A percentile compares a stretch with the other conserved stretches of the same genome.
These are phyloP conservation scores for Gyromitra esculenta DNA, from an alignment of 2,329 filamentous ascomycete species.

Conservation along the genomic window DNA sequence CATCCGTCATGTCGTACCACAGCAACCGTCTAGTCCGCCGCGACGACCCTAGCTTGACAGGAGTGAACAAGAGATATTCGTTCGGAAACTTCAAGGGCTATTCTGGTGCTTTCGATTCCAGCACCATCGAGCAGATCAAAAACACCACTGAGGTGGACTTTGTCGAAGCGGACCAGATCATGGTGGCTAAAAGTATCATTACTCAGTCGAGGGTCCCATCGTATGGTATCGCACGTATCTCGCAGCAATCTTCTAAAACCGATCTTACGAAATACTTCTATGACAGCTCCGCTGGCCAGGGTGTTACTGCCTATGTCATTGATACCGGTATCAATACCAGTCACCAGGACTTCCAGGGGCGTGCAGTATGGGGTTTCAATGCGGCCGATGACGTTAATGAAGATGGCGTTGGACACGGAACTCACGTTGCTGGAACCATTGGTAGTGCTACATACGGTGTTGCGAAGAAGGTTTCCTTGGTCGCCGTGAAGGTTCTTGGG, in stretches of 20 bases:
- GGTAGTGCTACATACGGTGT: constrained; percentile 61
- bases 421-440: constrained; percentile 57
- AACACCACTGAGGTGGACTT: constrained; percentile 51
- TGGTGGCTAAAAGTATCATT: constrained; percentile 51
- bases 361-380: constrained; percentile 57
- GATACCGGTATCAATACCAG: constrained; percentile 62
- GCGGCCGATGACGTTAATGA: constrained; percentile 61
- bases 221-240: constrained; percentile 58
- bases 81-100: constrained; percentile 55
- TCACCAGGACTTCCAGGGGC: constrained; percentile 56
- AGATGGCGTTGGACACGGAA: constrained; percentile 61
- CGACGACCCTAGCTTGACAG: constrained; percentile 48
- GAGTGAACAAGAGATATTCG: constrained; percentile 51
- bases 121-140: constrained; percentile 54
- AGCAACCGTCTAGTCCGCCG: constrained; percentile 49
- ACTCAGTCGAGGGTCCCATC: constrained; percentile 50
- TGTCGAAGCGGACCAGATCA: constrained; percentile 55
- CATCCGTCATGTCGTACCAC: constrained; percentile 50
- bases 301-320: constrained; percentile 64
- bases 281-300: constrained; percentile 60
- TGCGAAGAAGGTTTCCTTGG: constrained; percentile 63
- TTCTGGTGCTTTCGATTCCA: constrained; percentile 53
- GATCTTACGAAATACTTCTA: constrained; percentile 58
- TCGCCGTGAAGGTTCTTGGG: constrained; percentile 64
- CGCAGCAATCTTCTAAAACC: constrained; percentile 54